These are phyloP conservation scores for Zizania latifolia DNA, from an alignment of 176 grass and related monocot genomes.

Conservation along the genomic window DNA sequence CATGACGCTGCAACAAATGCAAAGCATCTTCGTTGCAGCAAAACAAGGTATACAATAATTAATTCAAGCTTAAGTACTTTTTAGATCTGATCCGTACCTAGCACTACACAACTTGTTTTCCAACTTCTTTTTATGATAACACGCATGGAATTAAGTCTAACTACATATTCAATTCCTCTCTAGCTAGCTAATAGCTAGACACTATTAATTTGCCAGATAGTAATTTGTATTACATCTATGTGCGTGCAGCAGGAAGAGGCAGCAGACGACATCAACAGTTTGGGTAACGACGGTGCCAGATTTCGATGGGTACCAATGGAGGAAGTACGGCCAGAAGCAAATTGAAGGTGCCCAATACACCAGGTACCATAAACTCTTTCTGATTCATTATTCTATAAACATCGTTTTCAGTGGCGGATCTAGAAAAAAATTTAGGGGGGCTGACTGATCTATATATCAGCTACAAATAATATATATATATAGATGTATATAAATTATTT, in stretches of 20 bases:
- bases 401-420: too few relatives aligned
- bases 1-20: neutral
- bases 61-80: neutral
- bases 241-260: neutral
- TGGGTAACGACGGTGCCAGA: constrained; percentile 28
- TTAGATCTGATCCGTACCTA: neutral
- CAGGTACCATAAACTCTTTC: too few relatives aligned
- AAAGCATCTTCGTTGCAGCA: neutral
- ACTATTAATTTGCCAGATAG: neutral
- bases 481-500: too few relatives aligned
- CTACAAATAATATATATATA: too few relatives aligned
- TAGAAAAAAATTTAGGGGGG: too few relatives aligned
- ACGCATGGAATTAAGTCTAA: neutral
- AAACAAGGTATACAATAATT: neutral
- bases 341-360: constrained; percentile 26
- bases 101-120: too few relatives aligned
- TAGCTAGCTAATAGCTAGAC: neutral
- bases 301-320: constrained; percentile 46
- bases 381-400: too few relatives aligned
- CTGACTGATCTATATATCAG: too few relatives aligned
- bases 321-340: constrained; percentile 51
- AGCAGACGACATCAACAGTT: neutral
- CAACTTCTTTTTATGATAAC: neutral
- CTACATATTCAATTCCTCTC: neutral
- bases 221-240: neutral